A percentile compares a stretch with the other conserved stretches of the same genome.
Conservation (phyloP, 495 filamentous ascomycete species). For the Penicillium paradoxum region DNA sequence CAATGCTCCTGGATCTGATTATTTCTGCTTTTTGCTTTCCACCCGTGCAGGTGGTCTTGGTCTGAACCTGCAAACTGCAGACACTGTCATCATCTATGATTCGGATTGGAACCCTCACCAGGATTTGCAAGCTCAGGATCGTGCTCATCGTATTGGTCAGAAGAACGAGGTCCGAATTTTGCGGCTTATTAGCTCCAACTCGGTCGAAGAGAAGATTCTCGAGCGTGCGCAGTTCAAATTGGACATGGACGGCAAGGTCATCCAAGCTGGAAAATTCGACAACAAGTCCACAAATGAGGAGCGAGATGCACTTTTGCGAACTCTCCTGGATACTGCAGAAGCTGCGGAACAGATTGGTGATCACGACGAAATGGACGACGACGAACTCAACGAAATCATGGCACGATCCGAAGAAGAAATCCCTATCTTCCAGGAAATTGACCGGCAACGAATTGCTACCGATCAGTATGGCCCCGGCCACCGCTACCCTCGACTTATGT, state of each 20-base stretch:
- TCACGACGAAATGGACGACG: conserved; percentile 92
- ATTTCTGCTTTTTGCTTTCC: conserved; percentile 98
- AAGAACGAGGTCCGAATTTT: conserved; percentile 99
- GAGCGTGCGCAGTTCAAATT: conserved; percentile 97
- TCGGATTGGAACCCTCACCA: conserved; percentile 99
- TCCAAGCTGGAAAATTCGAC: conserved; percentile 97
- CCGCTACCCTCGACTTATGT: conserved; percentile 70
- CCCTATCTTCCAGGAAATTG: conserved; percentile 65
- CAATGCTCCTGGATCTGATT: conserved; percentile 83
- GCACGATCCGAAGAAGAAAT: conserved; percentile 73
- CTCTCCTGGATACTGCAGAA: conserved; percentile 86
- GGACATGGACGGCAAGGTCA: conserved; percentile 99
- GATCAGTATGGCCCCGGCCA: conserved; percentile 65
- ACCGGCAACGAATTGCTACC: conserved; percentile 62
- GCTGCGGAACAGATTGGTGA: conserved; percentile 72
- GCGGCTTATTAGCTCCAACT: conserved; percentile 90
- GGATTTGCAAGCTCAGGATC: conserved; percentile 98
- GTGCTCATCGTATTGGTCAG: conserved; percentile 98
- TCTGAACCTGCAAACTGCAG: conserved; percentile 92
- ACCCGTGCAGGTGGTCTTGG: conserved; percentile 97
- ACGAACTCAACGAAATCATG: conserved; percentile 87
- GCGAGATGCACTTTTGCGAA: conserved; percentile 89
- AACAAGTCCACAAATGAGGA: conserved; percentile 99
- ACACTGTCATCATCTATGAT: conserved; percentile 99
- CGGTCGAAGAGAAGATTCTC: conserved; percentile 96